Evolutionary conservation across 73 alveolate species (phyloP).

Genomic region (Vitrella brassicaformis): DNA sequence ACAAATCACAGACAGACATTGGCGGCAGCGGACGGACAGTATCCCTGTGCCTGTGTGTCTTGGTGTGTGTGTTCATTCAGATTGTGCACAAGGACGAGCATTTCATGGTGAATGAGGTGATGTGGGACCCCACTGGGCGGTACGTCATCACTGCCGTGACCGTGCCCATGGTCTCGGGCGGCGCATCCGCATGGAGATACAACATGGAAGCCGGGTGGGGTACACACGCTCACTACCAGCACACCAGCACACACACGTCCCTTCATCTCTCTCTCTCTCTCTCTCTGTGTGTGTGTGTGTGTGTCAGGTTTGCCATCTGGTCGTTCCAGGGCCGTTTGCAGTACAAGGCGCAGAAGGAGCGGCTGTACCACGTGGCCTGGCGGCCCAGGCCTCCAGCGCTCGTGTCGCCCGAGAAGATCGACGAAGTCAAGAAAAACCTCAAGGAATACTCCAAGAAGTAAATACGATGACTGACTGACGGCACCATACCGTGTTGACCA

Average conservation of each 20-base stretch:
- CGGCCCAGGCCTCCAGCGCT: not conserved
- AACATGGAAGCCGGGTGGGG: constrained; percentile 40
- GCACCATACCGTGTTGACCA: too few relatives aligned
- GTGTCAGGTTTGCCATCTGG: constrained; percentile 16
- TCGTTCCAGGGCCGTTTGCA: constrained; percentile 21
- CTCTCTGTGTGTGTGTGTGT: not conserved
- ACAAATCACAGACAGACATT: too few relatives aligned
- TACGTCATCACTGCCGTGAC: constrained; percentile 28
- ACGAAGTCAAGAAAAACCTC: not conserved
- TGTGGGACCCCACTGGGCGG: constrained; percentile 35
- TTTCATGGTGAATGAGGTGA: constrained; percentile 34
- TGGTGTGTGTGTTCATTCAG: too few relatives aligned
- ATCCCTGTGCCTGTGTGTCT: too few relatives aligned
- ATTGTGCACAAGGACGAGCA: constrained; percentile 19
- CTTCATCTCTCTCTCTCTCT: too few relatives aligned
- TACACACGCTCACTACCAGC: too few relatives aligned
- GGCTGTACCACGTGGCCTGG: not conserved
- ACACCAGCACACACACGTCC: too few relatives aligned
- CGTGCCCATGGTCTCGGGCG: constrained; percentile 20
- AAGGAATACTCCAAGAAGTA: not conserved
- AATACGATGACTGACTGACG: too few relatives aligned
- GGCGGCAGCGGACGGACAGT: too few relatives aligned
- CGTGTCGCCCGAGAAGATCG: not conserved
- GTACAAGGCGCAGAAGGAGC: constrained; percentile 2
- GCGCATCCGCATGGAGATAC: not conserved